Evolutionary conservation across 2,329 filamentous ascomycete genomes (phyloP), one percentile per base, ranked within the genome.

Genomic region (Sporothrix brasiliensis): DNA sequence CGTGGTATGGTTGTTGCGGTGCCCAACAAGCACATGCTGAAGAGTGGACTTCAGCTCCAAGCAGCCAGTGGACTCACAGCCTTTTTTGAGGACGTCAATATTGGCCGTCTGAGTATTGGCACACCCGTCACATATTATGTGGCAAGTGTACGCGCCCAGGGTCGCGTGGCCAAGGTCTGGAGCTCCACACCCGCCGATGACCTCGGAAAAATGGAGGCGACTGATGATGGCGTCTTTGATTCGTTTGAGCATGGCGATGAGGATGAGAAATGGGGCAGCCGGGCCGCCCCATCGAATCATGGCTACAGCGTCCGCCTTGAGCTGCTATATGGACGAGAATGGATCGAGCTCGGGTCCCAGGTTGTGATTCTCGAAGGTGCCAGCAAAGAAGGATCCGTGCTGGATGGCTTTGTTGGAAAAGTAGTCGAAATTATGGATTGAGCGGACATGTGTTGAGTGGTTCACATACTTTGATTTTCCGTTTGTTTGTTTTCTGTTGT

Each of bases 1-100:
- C 94, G 96, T 79, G 94, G 94, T 24, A 96, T 97, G 90, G 88
- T 97, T 0, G 80, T 97, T 14, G 87, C 88, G 11, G 84, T 89
- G 54, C 86, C 88, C 2, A 87, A 86, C 67, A 82, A 82, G 72
- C 83, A 89, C 71, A 87, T 89, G 84, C 73, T 83, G 2, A 81
- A 87, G 2, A 86, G 85, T 0, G 83, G 85, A 1, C 78, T 87
- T 19, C 86, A 87, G 27, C 83, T 92, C 0, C 87, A 89, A 74
- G 86, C 89, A 60, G 88, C 89, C 19, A 90, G 87, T 39, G 89
- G 89, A 0, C 86, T 93, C 74, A 88, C 88, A 1, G 93, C 92
- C 0, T 84, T 86, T 0, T 96, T 97, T 76, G 81, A 86, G 0
- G 86, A 90, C 5, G 79, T 83, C 0, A 87, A 90, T 65, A 86